phyloP scores from a whole-genome alignment of 345 rosid species.

The Populus nigra region DNA sequence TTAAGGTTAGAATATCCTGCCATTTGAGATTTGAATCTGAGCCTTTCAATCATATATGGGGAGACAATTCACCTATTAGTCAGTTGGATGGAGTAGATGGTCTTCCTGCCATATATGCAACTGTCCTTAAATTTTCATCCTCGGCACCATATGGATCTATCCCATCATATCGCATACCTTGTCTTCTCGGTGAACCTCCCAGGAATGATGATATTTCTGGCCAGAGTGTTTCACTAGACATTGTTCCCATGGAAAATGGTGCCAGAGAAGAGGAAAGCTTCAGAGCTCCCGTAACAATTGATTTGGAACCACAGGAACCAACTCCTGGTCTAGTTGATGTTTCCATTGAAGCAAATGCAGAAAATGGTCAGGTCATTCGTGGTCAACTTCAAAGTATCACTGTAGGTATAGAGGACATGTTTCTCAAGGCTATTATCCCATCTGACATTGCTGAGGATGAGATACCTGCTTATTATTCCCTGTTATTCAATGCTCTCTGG shows the following conservation, averaged over 20 bases:
- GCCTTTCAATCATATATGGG: slow-evolving; percentile 54
- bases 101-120: slow-evolving; percentile 77
- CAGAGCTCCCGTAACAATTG: slow-evolving; percentile 63
- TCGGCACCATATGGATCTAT: slow-evolving; percentile 83
- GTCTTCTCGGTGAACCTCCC: slow-evolving; percentile 75
- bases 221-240: slow-evolving; percentile 42
- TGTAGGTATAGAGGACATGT: slow-evolving; percentile 92
- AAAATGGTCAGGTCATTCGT: slow-evolving; percentile 68
- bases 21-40: slow-evolving; percentile 76
- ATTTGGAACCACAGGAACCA: slow-evolving; percentile 81
- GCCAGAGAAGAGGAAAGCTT: slow-evolving; percentile 48
- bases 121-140: slow-evolving; percentile 85
- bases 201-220: slow-evolving; percentile 24
- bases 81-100: slow-evolving; percentile 47
- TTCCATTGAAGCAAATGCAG: slow-evolving; percentile 79
- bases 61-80: slow-evolving; percentile 38
- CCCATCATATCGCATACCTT: slow-evolving; percentile 70
- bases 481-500: slow-evolving; percentile 78
- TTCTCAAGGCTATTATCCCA: slow-evolving; percentile 73
- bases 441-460: slow-evolving; percentile 47
- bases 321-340: slow-evolving; percentile 88
- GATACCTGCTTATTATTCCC: slow-evolving; percentile 51
- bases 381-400: slow-evolving; percentile 74
- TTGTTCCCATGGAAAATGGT: slow-evolving; percentile 43
- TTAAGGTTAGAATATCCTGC: slow-evolving; percentile 71